Conservation (phyloP, 345 rosid genomes). For the Syzygium oleosum region DNA sequence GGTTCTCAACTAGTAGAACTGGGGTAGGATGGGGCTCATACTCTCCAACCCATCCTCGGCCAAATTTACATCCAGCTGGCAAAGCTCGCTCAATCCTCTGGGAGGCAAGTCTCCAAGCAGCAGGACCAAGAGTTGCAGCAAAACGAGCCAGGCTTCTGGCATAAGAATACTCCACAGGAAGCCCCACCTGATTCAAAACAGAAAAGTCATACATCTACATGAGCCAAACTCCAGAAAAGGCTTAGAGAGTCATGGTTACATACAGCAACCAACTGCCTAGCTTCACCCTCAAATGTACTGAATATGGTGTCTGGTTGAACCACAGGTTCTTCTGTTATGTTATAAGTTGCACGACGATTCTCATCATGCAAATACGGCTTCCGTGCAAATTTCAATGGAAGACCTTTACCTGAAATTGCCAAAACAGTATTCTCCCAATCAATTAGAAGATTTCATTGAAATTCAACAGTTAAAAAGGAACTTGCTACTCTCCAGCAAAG, state of each 20-base stretch:
- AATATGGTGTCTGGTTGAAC: constrained; percentile 52
- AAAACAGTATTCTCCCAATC: background rate
- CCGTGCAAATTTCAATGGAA: constrained; percentile 42
- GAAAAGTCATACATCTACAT: background rate
- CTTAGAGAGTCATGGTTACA: constrained; percentile 13
- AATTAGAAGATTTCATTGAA: background rate
- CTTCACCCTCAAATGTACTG: constrained; percentile 74
- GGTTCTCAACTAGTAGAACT: constrained; percentile 45
- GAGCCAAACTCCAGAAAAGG: background rate
- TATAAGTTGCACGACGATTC: constrained; percentile 65
- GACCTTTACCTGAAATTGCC: constrained; percentile 43
- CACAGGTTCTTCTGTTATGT: constrained; percentile 28
- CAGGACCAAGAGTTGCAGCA: constrained; percentile 78
- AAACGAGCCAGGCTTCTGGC: constrained; percentile 82
- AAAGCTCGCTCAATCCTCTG: constrained; percentile 64
- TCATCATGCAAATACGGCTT: constrained; percentile 44
- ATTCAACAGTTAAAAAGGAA: background rate
- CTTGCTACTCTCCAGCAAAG: background rate
- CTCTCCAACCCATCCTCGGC: constrained; percentile 90
- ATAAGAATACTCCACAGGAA: constrained; percentile 73
- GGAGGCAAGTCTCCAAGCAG: constrained; percentile 79
- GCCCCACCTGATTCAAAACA: constrained; percentile 53
- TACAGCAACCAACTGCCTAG: constrained; percentile 78
- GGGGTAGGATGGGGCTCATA: constrained; percentile 85
- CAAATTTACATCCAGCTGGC: constrained; percentile 65